These are phyloP conservation scores for Boletus rufocinnamomeus DNA, from an alignment of 768 basidiomycete species.

Conservation along the genomic window DNA sequence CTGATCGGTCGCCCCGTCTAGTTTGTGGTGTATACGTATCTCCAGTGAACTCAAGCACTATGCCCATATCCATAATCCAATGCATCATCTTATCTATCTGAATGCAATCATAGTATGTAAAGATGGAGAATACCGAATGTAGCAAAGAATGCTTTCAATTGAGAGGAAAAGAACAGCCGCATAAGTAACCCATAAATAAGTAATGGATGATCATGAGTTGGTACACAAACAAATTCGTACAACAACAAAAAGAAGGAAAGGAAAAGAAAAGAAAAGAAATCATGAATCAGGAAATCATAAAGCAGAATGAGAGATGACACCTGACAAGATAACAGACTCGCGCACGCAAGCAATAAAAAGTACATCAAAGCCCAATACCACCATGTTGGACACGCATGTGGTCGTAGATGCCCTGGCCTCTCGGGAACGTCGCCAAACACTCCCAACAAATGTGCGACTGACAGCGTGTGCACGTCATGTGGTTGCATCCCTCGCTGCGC, in stretches of 20 bases:
- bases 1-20: slow-evolving; percentile 14
- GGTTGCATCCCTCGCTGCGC: slow-evolving; percentile 75
- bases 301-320: slow-evolving; percentile 11
- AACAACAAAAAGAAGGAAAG: slow-evolving; percentile 8
- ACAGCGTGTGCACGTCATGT: slow-evolving; percentile 77
- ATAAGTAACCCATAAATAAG: slow-evolving; percentile 29
- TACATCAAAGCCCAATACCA: slow-evolving; percentile 48
- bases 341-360: not conserved
- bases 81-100: slow-evolving; percentile 22
- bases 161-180: not conserved
- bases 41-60: slow-evolving; percentile 18
- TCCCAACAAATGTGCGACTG: slow-evolving; percentile 82
- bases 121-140: not conserved
- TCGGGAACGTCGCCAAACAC: slow-evolving; percentile 69
- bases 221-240: slow-evolving; percentile 12
- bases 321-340: not conserved
- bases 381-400: slow-evolving; percentile 76
- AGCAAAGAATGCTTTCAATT: not conserved
- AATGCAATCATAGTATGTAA: slow-evolving; percentile 16
- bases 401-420: slow-evolving; percentile 70
- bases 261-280: not conserved
- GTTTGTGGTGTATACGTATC: slow-evolving; percentile 45
- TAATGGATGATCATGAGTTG: slow-evolving; percentile 2
- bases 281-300: not conserved
- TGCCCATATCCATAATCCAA: not conserved